These are phyloP conservation scores for Aureobasidium leucospermi DNA, from an alignment of 2,329 filamentous ascomycete genomes.

Conservation along the genomic window DNA sequence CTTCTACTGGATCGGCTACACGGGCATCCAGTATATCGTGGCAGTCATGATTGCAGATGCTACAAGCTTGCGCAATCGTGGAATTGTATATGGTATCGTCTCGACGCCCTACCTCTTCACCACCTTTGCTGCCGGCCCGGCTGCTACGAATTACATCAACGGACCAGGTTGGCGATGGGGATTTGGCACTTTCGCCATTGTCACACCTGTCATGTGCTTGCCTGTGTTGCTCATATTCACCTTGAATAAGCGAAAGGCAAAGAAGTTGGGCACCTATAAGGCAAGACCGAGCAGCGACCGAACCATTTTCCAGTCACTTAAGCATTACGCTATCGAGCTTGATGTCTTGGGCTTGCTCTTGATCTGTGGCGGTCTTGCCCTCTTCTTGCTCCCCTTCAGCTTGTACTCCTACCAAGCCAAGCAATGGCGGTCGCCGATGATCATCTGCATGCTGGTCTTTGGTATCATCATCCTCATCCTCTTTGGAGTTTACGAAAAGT, in stretches of 20 bases:
- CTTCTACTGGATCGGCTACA: conserved; percentile 55
- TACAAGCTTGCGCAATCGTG: conserved; percentile 56
- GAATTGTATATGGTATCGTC: conserved; percentile 55
- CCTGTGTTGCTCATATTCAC: conserved; percentile 54
- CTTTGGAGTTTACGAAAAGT: conserved; percentile 34
- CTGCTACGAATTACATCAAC: conserved; percentile 48
- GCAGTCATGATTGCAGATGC: conserved; percentile 62
- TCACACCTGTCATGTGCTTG: conserved; percentile 53
- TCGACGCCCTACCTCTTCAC: conserved; percentile 60
- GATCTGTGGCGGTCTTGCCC: conserved; percentile 45
- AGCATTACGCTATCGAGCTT: conserved; percentile 54
- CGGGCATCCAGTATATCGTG: conserved; percentile 53
- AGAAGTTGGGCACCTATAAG: conserved; percentile 40
- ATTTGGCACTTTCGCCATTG: conserved; percentile 59
- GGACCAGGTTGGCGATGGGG: conserved; percentile 57
- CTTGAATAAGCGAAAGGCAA: conserved; percentile 53
- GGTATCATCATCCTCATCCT: conserved; percentile 30
- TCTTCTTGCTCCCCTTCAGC: conserved; percentile 64
- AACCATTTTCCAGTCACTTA: conserved; percentile 36
- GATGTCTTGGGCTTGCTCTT: conserved; percentile 31
- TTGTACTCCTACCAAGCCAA: conserved; percentile 34
- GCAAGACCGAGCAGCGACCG: conserved; percentile 40
- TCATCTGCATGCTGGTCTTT: conserved; percentile 35
- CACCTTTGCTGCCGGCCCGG: conserved; percentile 54
- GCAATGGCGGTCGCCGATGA: conserved; percentile 30